These are phyloP conservation scores for Oryza brachyantha DNA, from an alignment of 176 grass and related monocot genomes.

Conservation along the genomic window DNA sequence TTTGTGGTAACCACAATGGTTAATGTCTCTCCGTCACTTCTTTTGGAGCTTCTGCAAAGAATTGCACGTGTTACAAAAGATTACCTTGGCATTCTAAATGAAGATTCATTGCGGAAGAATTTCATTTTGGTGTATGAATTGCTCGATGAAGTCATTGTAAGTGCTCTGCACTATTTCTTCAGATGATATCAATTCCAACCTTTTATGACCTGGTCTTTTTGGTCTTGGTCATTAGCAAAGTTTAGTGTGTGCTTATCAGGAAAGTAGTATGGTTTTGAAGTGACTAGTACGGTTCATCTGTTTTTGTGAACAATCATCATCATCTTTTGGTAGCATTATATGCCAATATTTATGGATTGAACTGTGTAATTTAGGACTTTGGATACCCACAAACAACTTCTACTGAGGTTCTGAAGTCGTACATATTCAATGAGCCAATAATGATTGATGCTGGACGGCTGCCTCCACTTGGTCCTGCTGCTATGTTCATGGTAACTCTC, in stretches of 20 bases:
- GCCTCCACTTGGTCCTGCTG: slow-evolving; percentile 89
- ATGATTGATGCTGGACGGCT: slow-evolving; percentile 87
- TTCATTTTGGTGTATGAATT: slow-evolving; percentile 97
- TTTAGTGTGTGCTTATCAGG: slow-evolving; percentile 2
- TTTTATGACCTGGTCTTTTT: slow-evolving; percentile 3
- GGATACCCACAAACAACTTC: slow-evolving; percentile 98
- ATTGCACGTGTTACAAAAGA: slow-evolving; percentile 97
- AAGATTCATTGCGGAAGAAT: slow-evolving; percentile 91
- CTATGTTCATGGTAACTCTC: slow-evolving; percentile 92
- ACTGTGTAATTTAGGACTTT: slow-evolving; percentile 71
- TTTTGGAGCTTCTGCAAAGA: slow-evolving; percentile 98
- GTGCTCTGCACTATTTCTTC: slow-evolving; percentile 22
- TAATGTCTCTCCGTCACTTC: slow-evolving; percentile 91
- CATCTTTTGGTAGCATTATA: slow-evolving; percentile 8
- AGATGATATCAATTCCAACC: neutral
- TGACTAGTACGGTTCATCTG: slow-evolving; percentile 1
- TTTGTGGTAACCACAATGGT: slow-evolving; percentile 97
- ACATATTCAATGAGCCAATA: slow-evolving; percentile 99
- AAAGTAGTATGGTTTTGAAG: neutral
- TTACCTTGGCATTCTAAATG: slow-evolving; percentile 88
- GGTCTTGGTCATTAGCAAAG: neutral
- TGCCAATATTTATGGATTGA: slow-evolving; percentile 29
- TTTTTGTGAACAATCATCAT: neutral
- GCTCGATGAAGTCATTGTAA: slow-evolving; percentile 99
- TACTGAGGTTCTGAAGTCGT: slow-evolving; percentile 91